Percentiles rank a stretch among this genome's conserved stretches.
Conservation (phyloP, 2,329 filamentous ascomycete genomes). For the Cladophialophora yegresii region DNA sequence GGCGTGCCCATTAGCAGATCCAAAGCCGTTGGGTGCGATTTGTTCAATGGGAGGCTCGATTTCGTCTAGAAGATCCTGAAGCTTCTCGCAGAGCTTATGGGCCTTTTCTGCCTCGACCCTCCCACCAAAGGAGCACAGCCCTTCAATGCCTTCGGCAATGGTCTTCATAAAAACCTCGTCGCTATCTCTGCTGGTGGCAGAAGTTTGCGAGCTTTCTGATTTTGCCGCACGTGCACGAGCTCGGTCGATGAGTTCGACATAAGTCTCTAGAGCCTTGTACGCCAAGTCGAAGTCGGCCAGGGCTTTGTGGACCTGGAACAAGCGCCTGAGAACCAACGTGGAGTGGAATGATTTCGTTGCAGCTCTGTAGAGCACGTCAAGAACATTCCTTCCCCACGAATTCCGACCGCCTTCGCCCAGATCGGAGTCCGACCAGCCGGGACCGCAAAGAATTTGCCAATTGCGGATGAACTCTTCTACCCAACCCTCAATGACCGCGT, state of each 20-base stretch:
- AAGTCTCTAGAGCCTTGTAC: conserved; percentile 87
- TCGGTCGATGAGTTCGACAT: conserved; percentile 81
- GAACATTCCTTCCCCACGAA: conserved; percentile 70
- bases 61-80: conserved; percentile 75
- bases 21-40: conserved; percentile 25
- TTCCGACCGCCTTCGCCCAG: conserved; percentile 79
- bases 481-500: conserved; percentile 79
- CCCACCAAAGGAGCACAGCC: conserved; percentile 80
- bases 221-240: conserved; percentile 83
- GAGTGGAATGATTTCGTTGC: conserved; percentile 96
- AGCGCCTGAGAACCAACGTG: conserved; percentile 77
- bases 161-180: conserved; percentile 76
- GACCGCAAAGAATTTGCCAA: conserved; percentile 79
- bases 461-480: conserved; percentile 77
- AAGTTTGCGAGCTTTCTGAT: conserved; percentile 38
- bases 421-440: conserved; percentile 76
- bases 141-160: conserved; percentile 74
- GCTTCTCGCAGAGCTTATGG: conserved; percentile 65
- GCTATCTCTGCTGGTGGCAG: conserved; percentile 70
- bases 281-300: conserved; percentile 91
- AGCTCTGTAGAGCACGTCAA: conserved; percentile 85
- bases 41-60: conserved; percentile 43
- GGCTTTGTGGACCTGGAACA: conserved; percentile 84
- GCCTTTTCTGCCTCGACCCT: conserved; percentile 76
- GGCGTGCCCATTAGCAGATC: conserved; percentile 17